Conservation (phyloP, 2,329 filamentous ascomycete genomes). For the Sporothrix euskadiensis region DNA sequence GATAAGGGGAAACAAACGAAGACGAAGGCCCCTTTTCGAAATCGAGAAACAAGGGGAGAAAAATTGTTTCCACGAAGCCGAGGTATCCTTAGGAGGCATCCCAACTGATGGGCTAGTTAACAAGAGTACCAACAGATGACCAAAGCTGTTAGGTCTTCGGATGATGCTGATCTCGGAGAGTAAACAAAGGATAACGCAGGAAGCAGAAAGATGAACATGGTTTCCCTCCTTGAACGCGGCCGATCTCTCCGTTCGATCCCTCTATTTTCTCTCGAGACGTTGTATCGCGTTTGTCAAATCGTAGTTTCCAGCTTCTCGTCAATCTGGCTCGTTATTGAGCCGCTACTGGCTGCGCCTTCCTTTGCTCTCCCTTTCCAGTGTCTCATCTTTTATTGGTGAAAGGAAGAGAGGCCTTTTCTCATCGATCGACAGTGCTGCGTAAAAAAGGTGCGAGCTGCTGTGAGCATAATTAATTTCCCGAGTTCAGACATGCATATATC, state of each 20-base stretch:
- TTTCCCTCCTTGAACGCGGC: background rate
- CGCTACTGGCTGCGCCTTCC: background rate
- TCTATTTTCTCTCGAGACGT: background rate
- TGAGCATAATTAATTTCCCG: slow-evolving; percentile 16
- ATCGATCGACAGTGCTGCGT: slow-evolving; percentile 1
- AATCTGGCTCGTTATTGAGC: background rate
- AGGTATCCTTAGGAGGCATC: background rate
- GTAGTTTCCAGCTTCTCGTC: background rate
- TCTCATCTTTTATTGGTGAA: background rate
- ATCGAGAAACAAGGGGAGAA: background rate
- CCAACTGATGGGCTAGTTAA: background rate
- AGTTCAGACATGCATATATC: slow-evolving; percentile 17
- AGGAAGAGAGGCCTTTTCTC: background rate
- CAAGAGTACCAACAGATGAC: background rate
- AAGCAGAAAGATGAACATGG: background rate
- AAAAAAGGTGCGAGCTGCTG: background rate
- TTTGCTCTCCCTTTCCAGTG: background rate
- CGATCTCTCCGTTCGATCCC: background rate
- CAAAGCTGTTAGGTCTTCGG: background rate
- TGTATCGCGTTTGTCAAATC: background rate
- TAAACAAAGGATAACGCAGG: background rate
- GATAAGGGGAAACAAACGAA: background rate
- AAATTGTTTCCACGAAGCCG: background rate
- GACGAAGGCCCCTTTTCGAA: background rate
- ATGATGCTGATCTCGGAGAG: slow-evolving; percentile 12